Percentiles rank a stretch among this genome's conserved stretches.
Conservation (phyloP, 2,329 filamentous ascomycete species). For the Epichloe elymi region DNA sequence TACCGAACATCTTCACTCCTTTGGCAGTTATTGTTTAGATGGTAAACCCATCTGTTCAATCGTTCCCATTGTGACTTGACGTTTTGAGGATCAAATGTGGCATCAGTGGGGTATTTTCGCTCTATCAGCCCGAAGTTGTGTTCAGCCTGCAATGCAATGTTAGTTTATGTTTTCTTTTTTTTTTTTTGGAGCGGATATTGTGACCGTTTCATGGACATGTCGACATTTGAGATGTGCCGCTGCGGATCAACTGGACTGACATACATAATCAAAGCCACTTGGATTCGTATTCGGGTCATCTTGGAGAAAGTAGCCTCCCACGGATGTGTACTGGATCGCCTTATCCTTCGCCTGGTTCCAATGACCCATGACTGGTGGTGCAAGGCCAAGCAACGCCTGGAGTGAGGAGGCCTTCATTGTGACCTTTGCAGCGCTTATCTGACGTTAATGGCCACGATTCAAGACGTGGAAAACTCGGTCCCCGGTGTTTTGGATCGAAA, state of each 20-base stretch:
- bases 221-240: too few species aligned
- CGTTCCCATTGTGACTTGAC: constrained; percentile 49
- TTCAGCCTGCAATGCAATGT: constrained; percentile 29
- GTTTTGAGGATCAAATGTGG: constrained; percentile 22
- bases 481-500: too few species aligned
- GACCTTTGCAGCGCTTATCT: not conserved
- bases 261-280: constrained; percentile 50
- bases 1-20: constrained; percentile 37
- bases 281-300: constrained; percentile 44
- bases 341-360: constrained; percentile 20
- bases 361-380: constrained; percentile 13
- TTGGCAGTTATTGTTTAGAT: constrained; percentile 32
- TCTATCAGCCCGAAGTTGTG: constrained; percentile 55
- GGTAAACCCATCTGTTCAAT: constrained; percentile 44
- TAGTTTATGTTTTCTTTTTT: not conserved
- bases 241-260: constrained; percentile 8
- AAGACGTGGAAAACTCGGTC: too few species aligned
- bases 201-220: not conserved
- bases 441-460: not conserved
- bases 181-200: too few species aligned
- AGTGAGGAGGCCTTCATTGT: constrained; percentile 20
- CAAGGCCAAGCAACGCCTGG: constrained; percentile 16
- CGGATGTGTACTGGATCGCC: constrained; percentile 45
- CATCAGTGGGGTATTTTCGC: constrained; percentile 45
- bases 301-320: constrained; percentile 51